Evolutionary conservation across 106 monocot species (phyloP).

Genomic region (Apostasia ramifera): DNA sequence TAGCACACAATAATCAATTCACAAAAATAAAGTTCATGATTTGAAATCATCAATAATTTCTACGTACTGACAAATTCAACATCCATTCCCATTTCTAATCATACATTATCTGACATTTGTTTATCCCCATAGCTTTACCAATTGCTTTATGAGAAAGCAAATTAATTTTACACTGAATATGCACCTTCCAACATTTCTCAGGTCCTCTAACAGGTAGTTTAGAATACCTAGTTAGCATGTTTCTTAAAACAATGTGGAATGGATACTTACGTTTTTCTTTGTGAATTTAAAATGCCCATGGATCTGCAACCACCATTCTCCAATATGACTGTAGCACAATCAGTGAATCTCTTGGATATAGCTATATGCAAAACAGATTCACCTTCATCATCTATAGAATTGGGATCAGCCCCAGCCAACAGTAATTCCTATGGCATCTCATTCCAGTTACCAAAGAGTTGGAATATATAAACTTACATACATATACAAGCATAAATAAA

Average conservation of each 20-base stretch:
- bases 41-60: no score
- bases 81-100: no score
- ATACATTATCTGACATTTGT: no score
- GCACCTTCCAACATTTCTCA: no score
- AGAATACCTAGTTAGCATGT: no score
- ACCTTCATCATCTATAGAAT: conserved; percentile 92
- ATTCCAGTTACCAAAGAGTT: conserved; percentile 11
- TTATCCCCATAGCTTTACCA: no score
- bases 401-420: conserved; percentile 91
- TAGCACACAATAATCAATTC: no score
- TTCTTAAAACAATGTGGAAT: not conserved
- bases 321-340: conserved; percentile 88
- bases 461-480: not conserved
- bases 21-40: no score
- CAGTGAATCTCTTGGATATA: conserved; percentile 60
- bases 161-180: no score
- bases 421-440: conserved; percentile 61
- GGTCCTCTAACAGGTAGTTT: no score
- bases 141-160: no score
- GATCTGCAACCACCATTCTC: conserved; percentile 94
- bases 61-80: no score
- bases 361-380: conserved; percentile 93
- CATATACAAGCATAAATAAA: conserved; percentile 3
- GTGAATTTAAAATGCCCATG: conserved; percentile 71
- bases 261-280: conserved; percentile 79